Base-by-base conservation (phyloP, 1,284 basidiomycete genomes). In the Ganoderma meredithae region DNA sequence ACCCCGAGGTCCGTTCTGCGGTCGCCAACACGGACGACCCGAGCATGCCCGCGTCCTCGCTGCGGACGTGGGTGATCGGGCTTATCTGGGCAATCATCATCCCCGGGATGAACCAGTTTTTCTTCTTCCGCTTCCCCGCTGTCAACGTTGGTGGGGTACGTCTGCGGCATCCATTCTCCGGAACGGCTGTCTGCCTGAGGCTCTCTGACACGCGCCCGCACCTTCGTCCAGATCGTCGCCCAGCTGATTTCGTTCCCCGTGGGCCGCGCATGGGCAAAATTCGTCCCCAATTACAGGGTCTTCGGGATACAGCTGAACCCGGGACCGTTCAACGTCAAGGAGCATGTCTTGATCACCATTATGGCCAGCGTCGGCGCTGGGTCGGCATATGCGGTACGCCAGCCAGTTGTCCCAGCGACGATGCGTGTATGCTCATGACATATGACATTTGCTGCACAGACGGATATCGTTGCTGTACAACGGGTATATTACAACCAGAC, bases 261-360 rank as follows among this genome's bases (percentile, higher is more conserved):
- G 25, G 91, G 91, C 49, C 83, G 86, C 33, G 75, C 81, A 1
- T 92, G 89, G 89, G 89, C 86, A 2, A 76, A 81, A 68, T 47
- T 85, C 19, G 62, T 93, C 5, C 91, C 91, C 3, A 83, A 85
- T 64, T 78, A 84, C 76, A 84, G 82, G 69, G 60, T 79, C 40
- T 76, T 79, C 41, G 77, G 77, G 22, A 58, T 77, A 0, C 71
- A 82, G 6, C 76, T 93, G 40, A 93, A 93, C 74, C 91, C 91
- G 1, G 91, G 91, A 43, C 90, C 90, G 0, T 93, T 93, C 79
- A 83, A 83, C 1, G 86, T 93, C 76, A 93, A 93, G 78, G 90
- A 92, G 73, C 90, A 91, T 75, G 90, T 89, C 8, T 78, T 88
- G 60, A 80, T 83, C 69, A 88, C 91, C 8, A 92, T 96, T 79